These are phyloP conservation scores for Circinella minor DNA, from an alignment of 371 early-diverging fungal species.

Conservation along the genomic window DNA sequence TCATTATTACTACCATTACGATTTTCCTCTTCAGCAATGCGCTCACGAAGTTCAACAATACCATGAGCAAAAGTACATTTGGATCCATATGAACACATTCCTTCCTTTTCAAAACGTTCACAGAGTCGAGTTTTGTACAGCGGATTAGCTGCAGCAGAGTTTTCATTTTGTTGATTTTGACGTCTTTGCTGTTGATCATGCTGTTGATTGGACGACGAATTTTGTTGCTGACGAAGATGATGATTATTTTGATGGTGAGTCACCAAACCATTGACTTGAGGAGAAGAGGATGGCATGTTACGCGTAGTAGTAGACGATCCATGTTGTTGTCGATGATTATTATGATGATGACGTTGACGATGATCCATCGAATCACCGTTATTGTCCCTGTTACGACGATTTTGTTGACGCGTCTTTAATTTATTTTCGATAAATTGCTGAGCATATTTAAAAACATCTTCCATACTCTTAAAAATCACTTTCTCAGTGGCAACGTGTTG, in stretches of 20 bases:
- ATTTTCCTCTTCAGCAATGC: slow-evolving; percentile 20
- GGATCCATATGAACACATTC: slow-evolving; percentile 77
- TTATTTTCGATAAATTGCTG: slow-evolving; percentile 65
- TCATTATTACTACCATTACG: not conserved
- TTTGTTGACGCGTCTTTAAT: slow-evolving; percentile 41
- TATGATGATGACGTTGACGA: not conserved
- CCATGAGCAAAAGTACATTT: slow-evolving; percentile 94
- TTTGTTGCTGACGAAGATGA: slow-evolving; percentile 12
- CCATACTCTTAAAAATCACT: slow-evolving; percentile 78
- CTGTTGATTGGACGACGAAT: slow-evolving; percentile 4
- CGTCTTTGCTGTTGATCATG: slow-evolving; percentile 16
- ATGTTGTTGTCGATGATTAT: slow-evolving; percentile 1
- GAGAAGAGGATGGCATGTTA: not conserved
- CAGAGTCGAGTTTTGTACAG: slow-evolving; percentile 88
- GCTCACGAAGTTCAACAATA: slow-evolving; percentile 70
- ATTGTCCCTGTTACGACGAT: slow-evolving; percentile 19
- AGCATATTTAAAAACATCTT: slow-evolving; percentile 76
- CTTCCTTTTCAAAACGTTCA: slow-evolving; percentile 81
- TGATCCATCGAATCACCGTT: slow-evolving; percentile 18
- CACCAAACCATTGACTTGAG: slow-evolving; percentile 7
- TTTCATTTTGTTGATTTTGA: slow-evolving; percentile 18
- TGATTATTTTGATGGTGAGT: not conserved
- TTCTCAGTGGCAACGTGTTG: slow-evolving; percentile 70
- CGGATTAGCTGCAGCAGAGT: slow-evolving; percentile 38
- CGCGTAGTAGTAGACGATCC: not conserved